Base-by-base conservation (phyloP, 2,329 filamentous ascomycete genomes). In the Fusarium xyrophilum region DNA sequence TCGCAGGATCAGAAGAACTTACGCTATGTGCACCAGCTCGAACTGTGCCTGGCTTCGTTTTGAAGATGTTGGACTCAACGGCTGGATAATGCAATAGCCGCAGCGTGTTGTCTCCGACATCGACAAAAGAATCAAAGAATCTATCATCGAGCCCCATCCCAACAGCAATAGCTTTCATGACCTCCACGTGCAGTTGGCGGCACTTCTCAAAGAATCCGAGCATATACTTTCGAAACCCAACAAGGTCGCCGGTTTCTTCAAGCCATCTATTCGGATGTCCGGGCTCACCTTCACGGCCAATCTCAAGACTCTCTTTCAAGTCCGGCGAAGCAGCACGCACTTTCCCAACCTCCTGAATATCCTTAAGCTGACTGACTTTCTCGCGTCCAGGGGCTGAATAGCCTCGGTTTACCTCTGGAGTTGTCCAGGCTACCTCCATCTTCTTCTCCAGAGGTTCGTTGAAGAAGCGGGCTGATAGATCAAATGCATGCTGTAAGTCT, bases 151-250 rank as follows among this genome's bases (percentile, higher is more conserved):
- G 81, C 0, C 86, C 89, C 87, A 97, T 88, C 0, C 91, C 93
- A n/a, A 95, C 80, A 1, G 92, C 93, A 66, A 97, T 92, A 12
- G 93, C 92, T 7, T 90, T 84, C 93, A 97, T 96, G 23, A 97
- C 86, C 67, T 93, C 83, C 30, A 87, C 82, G 77, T 97, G 91
- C 57, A 97, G 78, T 17, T 80, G 76, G 77, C 93, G 92, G 79
- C 93, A 96, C 63, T 84, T 83, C n/a, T 84, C 84, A 70, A 91
- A 91, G 78, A 97, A 97, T 6, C 79, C 79, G 50, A 89, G 77
- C 93, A 97, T 97, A 21, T 84, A 85, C n/a, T 82, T 73, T 73
- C 88, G 89, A 82, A 96, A 96, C 0, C 84, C 85, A 13, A 55
- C 51, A 14, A 71, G 46, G 12, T 81, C 76, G 8, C 70, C 72